Percentiles rank a stretch among this genome's conserved stretches.
phyloP scores from a whole-genome alignment of 495 filamentous ascomycete genomes.

The Echria macrotheca region DNA sequence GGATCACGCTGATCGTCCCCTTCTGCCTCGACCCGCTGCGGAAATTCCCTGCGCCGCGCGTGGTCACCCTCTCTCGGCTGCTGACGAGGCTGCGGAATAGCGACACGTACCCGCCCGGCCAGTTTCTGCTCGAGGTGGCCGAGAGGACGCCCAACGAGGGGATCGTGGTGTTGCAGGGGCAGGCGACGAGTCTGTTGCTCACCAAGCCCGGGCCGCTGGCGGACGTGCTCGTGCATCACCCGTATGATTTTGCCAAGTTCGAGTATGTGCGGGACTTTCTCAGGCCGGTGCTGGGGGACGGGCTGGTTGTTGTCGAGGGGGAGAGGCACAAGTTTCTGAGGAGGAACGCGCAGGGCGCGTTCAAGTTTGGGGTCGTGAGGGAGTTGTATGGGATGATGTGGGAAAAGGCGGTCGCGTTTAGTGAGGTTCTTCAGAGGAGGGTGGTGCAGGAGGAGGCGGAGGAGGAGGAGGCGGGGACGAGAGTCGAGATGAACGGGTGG shows the following conservation, averaged over 20 bases:
- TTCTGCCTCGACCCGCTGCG: slow-evolving; percentile 6
- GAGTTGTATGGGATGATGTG: slow-evolving; percentile 80
- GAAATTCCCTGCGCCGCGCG: slow-evolving; percentile 10
- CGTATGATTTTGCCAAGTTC: slow-evolving; percentile 76
- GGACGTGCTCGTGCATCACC: slow-evolving; percentile 60
- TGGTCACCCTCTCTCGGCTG: not conserved
- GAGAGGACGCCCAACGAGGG: slow-evolving; percentile 67
- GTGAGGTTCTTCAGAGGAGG: slow-evolving; percentile 22
- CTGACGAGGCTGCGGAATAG: slow-evolving; percentile 2
- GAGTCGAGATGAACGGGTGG: slow-evolving; percentile 63
- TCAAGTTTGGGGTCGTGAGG: slow-evolving; percentile 79
- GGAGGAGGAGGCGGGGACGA: slow-evolving; percentile 37
- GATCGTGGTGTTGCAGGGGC: slow-evolving; percentile 62
- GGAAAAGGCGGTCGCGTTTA: slow-evolving; percentile 49
- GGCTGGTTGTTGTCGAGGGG: slow-evolving; percentile 74
- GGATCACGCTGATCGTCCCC: slow-evolving; percentile 4
- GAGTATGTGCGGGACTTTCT: slow-evolving; percentile 49
- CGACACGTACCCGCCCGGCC: slow-evolving; percentile 37
- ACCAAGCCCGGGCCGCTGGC: slow-evolving; percentile 57
- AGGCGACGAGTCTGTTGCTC: slow-evolving; percentile 56
- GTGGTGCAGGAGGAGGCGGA: slow-evolving; percentile 34
- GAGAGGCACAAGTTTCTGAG: slow-evolving; percentile 77
- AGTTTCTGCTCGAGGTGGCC: slow-evolving; percentile 28
- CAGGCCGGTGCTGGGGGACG: slow-evolving; percentile 63
- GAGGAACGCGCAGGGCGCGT: slow-evolving; percentile 75